Conservation (phyloP, 257 asterid genomes). For the Nicotiana attenuata region DNA sequence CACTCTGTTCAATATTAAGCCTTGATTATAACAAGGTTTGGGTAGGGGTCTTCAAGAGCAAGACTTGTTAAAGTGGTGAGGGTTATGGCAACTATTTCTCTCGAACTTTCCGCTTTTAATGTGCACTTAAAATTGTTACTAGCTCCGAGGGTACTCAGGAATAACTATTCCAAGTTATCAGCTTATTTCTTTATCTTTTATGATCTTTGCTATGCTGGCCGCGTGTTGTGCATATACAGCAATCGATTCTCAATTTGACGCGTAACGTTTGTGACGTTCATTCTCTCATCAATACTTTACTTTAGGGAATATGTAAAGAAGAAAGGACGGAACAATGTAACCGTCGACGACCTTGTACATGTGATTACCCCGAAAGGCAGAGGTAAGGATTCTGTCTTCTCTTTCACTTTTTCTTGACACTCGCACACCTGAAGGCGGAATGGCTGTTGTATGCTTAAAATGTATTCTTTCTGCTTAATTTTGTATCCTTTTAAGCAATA, state of each 20-base stretch:
- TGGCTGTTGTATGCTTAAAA: background rate
- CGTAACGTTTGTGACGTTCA: background rate
- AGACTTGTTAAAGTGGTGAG: background rate
- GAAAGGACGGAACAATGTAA: constrained; percentile 67
- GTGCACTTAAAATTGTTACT: background rate
- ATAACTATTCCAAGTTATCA: background rate
- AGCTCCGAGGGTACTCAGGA: background rate
- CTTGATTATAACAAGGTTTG: background rate
- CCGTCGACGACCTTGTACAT: constrained; percentile 67
- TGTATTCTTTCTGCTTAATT: background rate
- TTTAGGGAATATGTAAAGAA: constrained; percentile 57
- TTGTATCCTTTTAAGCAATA: background rate
- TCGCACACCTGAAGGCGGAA: background rate
- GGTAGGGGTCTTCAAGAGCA: background rate
- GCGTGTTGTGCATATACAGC: background rate
- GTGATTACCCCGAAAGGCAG: constrained; percentile 75
- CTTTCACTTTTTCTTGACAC: background rate
- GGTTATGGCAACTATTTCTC: background rate
- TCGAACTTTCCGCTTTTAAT: background rate
- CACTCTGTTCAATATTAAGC: background rate
- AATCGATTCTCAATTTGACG: background rate
- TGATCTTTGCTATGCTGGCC: background rate
- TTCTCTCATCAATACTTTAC: constrained; percentile 19
- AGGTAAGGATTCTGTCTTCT: constrained; percentile 31
- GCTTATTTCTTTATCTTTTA: background rate